Evolutionary conservation across 768 basidiomycete species (phyloP).

Genomic region (Chalciporus pseudorubinellus): DNA sequence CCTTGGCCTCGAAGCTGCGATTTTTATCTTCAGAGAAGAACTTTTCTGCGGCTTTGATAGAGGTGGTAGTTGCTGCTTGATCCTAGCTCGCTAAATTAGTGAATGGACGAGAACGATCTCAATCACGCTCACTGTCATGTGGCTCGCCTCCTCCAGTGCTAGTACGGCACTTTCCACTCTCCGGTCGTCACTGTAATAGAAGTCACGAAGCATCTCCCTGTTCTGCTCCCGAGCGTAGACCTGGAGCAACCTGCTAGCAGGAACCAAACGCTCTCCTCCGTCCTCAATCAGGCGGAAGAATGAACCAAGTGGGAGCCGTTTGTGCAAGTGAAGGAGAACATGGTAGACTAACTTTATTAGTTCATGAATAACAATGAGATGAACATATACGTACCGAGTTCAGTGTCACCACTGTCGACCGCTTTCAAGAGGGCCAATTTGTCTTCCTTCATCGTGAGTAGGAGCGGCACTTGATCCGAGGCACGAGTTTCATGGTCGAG

Average conservation of each 20-base stretch:
- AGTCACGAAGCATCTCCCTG: slow-evolving; percentile 88
- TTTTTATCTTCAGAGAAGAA: slow-evolving; percentile 97
- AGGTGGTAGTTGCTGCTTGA: slow-evolving; percentile 61
- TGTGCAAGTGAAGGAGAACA: slow-evolving; percentile 84
- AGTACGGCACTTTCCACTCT: slow-evolving; percentile 91
- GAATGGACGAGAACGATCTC: background rate
- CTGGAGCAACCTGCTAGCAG: slow-evolving; percentile 78
- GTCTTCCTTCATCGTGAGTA: slow-evolving; percentile 94
- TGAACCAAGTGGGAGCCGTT: slow-evolving; percentile 77
- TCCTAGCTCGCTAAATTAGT: slow-evolving; percentile 49
- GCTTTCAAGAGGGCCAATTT: slow-evolving; percentile 83
- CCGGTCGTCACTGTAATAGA: slow-evolving; percentile 97
- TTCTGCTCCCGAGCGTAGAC: slow-evolving; percentile 91
- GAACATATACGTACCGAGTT: slow-evolving; percentile 62
- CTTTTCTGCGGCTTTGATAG: slow-evolving; percentile 82
- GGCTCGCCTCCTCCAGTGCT: slow-evolving; percentile 76
- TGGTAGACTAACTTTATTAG: slow-evolving; percentile 68
- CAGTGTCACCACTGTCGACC: slow-evolving; percentile 92
- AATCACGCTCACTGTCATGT: slow-evolving; percentile 51
- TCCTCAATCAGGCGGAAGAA: slow-evolving; percentile 96
- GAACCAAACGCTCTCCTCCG: slow-evolving; percentile 68
- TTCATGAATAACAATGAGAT: background rate
- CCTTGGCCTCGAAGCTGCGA: slow-evolving; percentile 86
- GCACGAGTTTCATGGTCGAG: slow-evolving; percentile 88
- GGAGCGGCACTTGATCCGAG: slow-evolving; percentile 90